Evolutionary conservation across 2,329 filamentous ascomycete genomes (phyloP).

Genomic region (Ceratocystis diversiconidia): DNA sequence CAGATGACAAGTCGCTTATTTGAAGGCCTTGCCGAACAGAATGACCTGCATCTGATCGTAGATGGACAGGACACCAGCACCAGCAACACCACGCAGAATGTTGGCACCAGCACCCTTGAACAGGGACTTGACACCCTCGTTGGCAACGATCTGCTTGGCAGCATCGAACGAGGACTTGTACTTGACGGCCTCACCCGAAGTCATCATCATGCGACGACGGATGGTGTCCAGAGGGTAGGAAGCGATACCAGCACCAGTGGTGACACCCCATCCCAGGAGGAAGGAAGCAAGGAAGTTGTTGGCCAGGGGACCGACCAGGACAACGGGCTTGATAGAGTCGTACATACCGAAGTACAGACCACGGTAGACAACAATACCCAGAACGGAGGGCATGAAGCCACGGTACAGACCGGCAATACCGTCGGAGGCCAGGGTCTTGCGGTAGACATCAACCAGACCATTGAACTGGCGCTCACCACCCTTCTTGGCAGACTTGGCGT

Average conservation of each 20-base stretch:
- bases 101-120: slow-evolving; percentile 99
- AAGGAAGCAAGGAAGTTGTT: slow-evolving; percentile 99
- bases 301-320: slow-evolving; percentile 80
- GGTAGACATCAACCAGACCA: slow-evolving; percentile 98
- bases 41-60: slow-evolving; percentile 99
- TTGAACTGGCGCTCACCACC: slow-evolving; percentile 99
- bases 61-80: slow-evolving; percentile 99
- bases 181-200: slow-evolving; percentile 93
- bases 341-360: slow-evolving; percentile 99
- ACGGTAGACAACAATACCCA: slow-evolving; percentile 99
- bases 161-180: slow-evolving; percentile 96
- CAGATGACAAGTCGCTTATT: slow-evolving; percentile 37
- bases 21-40: slow-evolving; percentile 99
- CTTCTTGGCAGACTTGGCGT: slow-evolving; percentile 95
- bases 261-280: slow-evolving; percentile 96
- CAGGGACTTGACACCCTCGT: slow-evolving; percentile 95
- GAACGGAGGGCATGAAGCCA: slow-evolving; percentile 99
- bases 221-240: slow-evolving; percentile 99
- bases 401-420: slow-evolving; percentile 99
- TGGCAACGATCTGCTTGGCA: slow-evolving; percentile 88
- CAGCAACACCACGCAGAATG: slow-evolving; percentile 99
- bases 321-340: slow-evolving; percentile 99
- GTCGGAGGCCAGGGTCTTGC: slow-evolving; percentile 97
- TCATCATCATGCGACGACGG: slow-evolving; percentile 99
- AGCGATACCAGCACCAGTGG: slow-evolving; percentile 99